Percentiles rank a stretch among this genome's conserved stretches.
phyloP scores from a whole-genome alignment of 2,329 filamentous ascomycete genomes.

The Magnaporthiopsis poae region DNA sequence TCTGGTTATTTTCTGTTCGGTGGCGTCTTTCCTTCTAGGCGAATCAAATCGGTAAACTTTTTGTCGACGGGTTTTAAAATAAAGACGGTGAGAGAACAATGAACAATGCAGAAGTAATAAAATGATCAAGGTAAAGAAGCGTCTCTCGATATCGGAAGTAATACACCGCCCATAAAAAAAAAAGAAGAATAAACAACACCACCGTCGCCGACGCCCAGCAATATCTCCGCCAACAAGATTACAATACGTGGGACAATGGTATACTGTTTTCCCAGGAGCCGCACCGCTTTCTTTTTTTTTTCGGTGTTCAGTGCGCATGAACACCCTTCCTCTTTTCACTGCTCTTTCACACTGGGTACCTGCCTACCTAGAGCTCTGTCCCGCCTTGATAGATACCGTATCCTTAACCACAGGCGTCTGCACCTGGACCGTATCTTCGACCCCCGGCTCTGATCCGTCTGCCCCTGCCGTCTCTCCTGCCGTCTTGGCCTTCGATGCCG shows the following conservation, averaged over 20 bases:
- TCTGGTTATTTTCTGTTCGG: too few relatives aligned
- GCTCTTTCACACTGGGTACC: neutral
- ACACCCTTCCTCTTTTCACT: neutral
- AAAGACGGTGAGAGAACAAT: neutral
- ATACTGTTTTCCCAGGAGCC: neutral
- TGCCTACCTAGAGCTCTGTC: neutral
- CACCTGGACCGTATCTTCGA: conserved; percentile 29
- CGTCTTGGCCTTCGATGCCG: neutral
- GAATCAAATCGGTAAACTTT: too few relatives aligned
- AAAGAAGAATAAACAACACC: neutral
- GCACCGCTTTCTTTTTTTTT: neutral
- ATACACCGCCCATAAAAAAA: neutral
- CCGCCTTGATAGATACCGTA: neutral
- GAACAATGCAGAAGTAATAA: neutral
- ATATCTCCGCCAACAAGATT: neutral
- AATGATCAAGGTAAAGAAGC: neutral
- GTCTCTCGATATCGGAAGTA: neutral
- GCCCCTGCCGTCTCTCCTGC: neutral
- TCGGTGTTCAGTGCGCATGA: neutral
- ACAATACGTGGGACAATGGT: neutral
- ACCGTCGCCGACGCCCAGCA: neutral
- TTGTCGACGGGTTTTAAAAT: too few relatives aligned
- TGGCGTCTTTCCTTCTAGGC: too few relatives aligned
- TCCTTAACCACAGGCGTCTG: conserved; percentile 22
- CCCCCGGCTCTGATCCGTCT: conserved; percentile 15